Base-by-base conservation (phyloP, 225 moss, liverwort and hornwort species). In the Pseudisothecium myosuroides region DNA sequence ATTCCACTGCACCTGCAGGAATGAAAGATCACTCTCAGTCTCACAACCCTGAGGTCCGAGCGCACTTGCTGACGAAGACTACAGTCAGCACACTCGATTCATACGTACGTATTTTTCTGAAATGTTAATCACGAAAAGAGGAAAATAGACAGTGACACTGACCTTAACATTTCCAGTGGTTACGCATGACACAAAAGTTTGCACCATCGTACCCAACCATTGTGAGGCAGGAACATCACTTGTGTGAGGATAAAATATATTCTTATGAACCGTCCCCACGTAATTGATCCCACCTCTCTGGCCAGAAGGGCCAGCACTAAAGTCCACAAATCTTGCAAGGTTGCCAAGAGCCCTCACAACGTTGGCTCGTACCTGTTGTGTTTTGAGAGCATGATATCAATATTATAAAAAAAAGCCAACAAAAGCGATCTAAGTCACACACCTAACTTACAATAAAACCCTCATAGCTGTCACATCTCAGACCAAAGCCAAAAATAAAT, bases 81-180 rank as follows among this genome's bases (percentile, higher is more conserved):
- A 74, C 50, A 86, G 47, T 91, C 78, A 75, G 60, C 69, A 86
- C 50, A 77, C 56, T 73, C 54, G 55, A 60, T 68, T 54, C 73
- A 80, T 54, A 71, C 36, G 83, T 49, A 29, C 17, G 9, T 50
- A 84, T 18, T 54, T 37, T 85, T 71, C 78, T 60, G 34, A 87
- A 83, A 89, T 55, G 88, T 41, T 60, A 24, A 47, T 82, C 78
- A 88, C 43, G 64, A 82, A 68, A 85, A 63, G 84, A 75, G 65
- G 76, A 73, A 49, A 55, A 55, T 61, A 34, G n/a, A 83, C 16
- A 77, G 49, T 41, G 78, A 83, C 15, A 90, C 94, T 80, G 39
- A 98, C 98, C 98, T 98, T 98, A 21, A 98, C 98, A 80, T 98
- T 98, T 87, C 98, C 98, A 71, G 97, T 98, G 60, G 98, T 98